phyloP scores from a whole-genome alignment of 345 rosid species.

The Pistacia vera region DNA sequence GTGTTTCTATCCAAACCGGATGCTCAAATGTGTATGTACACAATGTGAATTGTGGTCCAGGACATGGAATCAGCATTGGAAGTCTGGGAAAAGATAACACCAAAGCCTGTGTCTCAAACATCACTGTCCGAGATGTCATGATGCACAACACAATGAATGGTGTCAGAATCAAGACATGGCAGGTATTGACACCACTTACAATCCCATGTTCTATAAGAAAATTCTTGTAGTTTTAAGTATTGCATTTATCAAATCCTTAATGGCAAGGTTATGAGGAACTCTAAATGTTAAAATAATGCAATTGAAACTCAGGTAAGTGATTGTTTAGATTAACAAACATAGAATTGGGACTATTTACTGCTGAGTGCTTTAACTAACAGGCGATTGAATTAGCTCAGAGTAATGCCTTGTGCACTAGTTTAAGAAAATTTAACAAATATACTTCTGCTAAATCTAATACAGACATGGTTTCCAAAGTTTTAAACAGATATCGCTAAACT shows the following conservation, averaged over 20 bases:
- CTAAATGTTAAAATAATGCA: slow-evolving; percentile 2
- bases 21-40: slow-evolving; percentile 83
- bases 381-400: not conserved
- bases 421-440: not conserved
- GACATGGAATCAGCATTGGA: slow-evolving; percentile 97
- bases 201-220: not conserved
- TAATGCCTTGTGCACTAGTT: not conserved
- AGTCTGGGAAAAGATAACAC: slow-evolving; percentile 79
- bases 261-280: not conserved
- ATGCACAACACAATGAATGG: slow-evolving; percentile 91
- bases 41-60: slow-evolving; percentile 92
- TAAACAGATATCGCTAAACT: not conserved
- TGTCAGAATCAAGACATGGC: slow-evolving; percentile 97
- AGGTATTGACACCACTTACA: slow-evolving; percentile 50
- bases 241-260: too few relatives aligned
- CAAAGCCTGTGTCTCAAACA: slow-evolving; percentile 94
- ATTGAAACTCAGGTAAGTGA: slow-evolving; percentile 5
- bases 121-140: slow-evolving; percentile 74
- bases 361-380: too few relatives aligned
- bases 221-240: too few relatives aligned
- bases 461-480: not conserved
- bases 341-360: too few relatives aligned
- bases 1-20: slow-evolving; percentile 90
- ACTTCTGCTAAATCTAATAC: not conserved
- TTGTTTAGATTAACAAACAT: slow-evolving; percentile 1